phyloP scores from a whole-genome alignment of 1,284 basidiomycete genomes.

The Melanopsichium pennsylvanicum region DNA sequence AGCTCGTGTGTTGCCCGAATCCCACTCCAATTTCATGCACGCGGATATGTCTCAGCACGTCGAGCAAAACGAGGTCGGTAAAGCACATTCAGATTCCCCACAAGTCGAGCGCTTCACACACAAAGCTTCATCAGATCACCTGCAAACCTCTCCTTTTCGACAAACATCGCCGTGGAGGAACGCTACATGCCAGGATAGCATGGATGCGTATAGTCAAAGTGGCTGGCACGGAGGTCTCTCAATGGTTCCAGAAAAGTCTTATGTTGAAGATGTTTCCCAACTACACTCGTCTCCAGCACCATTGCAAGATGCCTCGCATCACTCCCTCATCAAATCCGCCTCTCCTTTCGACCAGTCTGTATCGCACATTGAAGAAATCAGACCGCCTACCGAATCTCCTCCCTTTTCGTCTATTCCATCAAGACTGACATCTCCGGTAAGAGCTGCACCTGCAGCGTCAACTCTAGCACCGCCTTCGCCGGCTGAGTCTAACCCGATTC shows the following conservation, averaged over 20 bases:
- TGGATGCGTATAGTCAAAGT: not conserved
- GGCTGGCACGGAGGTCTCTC: constrained; percentile 32
- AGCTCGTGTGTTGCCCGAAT: constrained; percentile 1
- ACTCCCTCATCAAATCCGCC: not conserved
- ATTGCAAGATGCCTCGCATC: not conserved
- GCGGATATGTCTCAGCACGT: not conserved
- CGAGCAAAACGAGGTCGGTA: not conserved
- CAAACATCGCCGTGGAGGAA: not conserved
- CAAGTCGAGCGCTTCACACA: not conserved
- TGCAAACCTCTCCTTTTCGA: constrained; percentile 3
- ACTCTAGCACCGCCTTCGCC: no score
- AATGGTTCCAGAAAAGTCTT: constrained; percentile 29
- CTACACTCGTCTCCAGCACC: constrained; percentile 1
- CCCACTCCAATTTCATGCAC: not conserved
- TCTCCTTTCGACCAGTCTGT: not conserved
- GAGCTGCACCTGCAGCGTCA: no score
- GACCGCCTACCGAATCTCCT: no score
- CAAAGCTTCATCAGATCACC: not conserved
- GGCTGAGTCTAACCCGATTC: no score
- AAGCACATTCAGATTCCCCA: not conserved
- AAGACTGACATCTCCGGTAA: no score
- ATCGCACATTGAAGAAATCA: no score
- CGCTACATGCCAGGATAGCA: not conserved
- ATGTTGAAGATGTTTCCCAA: constrained; percentile 14
- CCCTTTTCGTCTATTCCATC: no score